Percentiles rank a stretch among this genome's conserved stretches.
These are phyloP conservation scores for Exidia glandulosa DNA, from an alignment of 768 basidiomycete species.

Conservation along the genomic window DNA sequence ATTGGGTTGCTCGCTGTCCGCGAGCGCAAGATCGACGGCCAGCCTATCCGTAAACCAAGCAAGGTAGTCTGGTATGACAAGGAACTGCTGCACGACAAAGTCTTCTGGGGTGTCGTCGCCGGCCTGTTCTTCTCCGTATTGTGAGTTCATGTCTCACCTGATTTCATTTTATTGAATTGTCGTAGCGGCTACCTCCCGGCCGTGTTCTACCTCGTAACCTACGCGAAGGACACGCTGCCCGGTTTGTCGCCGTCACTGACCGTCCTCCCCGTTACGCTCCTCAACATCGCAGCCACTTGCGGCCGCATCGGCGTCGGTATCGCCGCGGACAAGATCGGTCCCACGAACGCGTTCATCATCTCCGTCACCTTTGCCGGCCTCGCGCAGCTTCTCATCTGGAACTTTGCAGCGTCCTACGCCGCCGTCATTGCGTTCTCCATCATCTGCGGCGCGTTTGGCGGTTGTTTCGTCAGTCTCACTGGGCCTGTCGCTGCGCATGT, in stretches of 20 bases:
- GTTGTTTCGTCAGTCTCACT: conserved; percentile 23
- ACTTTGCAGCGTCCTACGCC: conserved; percentile 21
- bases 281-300: conserved; percentile 17
- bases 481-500: conserved; percentile 21
- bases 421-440: conserved; percentile 21
- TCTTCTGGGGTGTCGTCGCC: conserved; percentile 23
- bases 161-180: too few relatives aligned
- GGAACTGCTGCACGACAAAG: conserved; percentile 3
- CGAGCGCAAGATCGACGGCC: conserved; percentile 12
- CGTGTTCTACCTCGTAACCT: conserved; percentile 15
- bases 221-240: conserved; percentile 9
- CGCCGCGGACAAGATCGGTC: conserved; percentile 27
- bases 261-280: conserved; percentile 12
- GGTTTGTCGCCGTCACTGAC: conserved; percentile 7
- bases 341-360: conserved; percentile 29
- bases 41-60: background rate
- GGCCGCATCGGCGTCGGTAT: conserved; percentile 26
- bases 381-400: conserved; percentile 29
- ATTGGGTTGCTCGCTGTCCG: conserved; percentile 21
- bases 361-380: conserved; percentile 24
- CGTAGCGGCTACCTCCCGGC: conserved; percentile 10
- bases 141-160: background rate
- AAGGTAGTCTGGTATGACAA: conserved; percentile 6
- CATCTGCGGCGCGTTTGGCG: conserved; percentile 24
- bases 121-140: conserved; percentile 19